A percentile compares a stretch with the other conserved stretches of the same genome.
Evolutionary conservation across 202 grass and related monocot genomes (phyloP).

Genomic region (Setaria italica): DNA sequence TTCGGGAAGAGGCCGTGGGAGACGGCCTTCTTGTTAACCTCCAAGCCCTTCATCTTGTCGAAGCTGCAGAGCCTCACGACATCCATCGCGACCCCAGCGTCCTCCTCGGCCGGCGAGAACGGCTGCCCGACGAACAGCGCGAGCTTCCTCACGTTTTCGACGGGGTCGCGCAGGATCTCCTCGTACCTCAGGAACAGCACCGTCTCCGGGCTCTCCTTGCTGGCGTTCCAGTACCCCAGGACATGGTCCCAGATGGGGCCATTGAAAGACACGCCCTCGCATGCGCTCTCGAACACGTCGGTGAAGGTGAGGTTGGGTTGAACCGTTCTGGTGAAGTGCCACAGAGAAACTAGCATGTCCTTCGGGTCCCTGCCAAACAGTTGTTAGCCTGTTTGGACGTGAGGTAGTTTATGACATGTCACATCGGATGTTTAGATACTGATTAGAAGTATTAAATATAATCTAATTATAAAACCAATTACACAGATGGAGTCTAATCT

Average conservation of each 20-base stretch:
- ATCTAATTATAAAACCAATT: too few species aligned
- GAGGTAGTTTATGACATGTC: too few species aligned
- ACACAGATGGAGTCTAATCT: too few species aligned
- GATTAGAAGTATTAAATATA: too few species aligned
- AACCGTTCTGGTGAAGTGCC: neutral
- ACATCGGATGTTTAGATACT: too few species aligned
- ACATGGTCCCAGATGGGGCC: conserved; percentile 64
- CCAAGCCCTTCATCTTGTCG: conserved; percentile 32
- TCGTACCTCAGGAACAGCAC: conserved; percentile 64
- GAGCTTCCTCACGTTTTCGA: neutral
- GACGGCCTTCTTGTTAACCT: conserved; percentile 9
- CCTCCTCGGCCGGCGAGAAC: conserved; percentile 48
- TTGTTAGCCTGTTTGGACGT: too few species aligned
- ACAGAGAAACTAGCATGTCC: conserved; percentile 37
- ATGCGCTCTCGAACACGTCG: conserved; percentile 40
- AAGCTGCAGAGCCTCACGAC: conserved; percentile 59
- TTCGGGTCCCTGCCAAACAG: conserved; percentile 1
- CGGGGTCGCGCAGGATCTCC: conserved; percentile 43
- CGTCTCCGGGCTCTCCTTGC: neutral
- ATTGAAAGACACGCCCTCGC: conserved; percentile 18
- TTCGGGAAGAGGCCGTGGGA: neutral
- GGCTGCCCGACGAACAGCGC: conserved; percentile 46
- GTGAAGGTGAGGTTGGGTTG: neutral
- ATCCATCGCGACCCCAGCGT: neutral
- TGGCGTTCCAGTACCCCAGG: conserved; percentile 53